Base-by-base conservation (phyloP, 805 yeast species). In the Saturnispora gosingensis region DNA sequence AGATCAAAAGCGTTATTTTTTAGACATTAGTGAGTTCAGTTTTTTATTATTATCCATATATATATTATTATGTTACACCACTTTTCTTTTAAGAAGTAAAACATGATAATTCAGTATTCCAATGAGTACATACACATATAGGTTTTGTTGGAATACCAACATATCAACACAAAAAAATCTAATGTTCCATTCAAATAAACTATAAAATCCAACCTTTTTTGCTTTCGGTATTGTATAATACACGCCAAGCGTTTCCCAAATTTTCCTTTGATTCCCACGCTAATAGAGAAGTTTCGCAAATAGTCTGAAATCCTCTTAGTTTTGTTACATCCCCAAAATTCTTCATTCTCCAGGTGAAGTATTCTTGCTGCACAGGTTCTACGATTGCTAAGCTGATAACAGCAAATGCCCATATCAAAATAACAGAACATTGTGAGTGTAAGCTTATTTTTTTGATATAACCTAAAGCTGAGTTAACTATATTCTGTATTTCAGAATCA, bases 371-470 rank as follows among this genome's bases (percentile, higher is more conserved):
- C 9, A 53, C 43, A 8, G 39, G 28, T 7, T 49, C 45, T 2
- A 52, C 36, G 2, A 56, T 52, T 8, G 55, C 56, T 6, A 53
- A 27, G 11, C 62, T 63, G 18, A 56, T 50, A 10, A 60, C 55
- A 5, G 56, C 50, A 6, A 60, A 28, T 3, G 61, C 53, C 61
- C 61, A 61, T 8, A 56, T 27, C 5, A 49, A 38, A 27, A 58
- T 53, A 15, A 44, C 48, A 7, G 54, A 51, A 13, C 49, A 44
- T 22, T 56, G 59, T 22, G 56, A 52, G 20, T 55, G 59, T 1
- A 50, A n/a, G 3, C 54, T 52, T 5, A 59, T 32, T 20, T 53
- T 46, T n/a, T 39, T 9, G 6, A 59, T 45, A 18, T 46, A 51
- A 5, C 51, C 39, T 16, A 48, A 44, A n/a, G 59, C 51, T 3